phyloP scores from a whole-genome alignment of 2,329 filamentous ascomycete species.

The Diaporthe nobilis region DNA sequence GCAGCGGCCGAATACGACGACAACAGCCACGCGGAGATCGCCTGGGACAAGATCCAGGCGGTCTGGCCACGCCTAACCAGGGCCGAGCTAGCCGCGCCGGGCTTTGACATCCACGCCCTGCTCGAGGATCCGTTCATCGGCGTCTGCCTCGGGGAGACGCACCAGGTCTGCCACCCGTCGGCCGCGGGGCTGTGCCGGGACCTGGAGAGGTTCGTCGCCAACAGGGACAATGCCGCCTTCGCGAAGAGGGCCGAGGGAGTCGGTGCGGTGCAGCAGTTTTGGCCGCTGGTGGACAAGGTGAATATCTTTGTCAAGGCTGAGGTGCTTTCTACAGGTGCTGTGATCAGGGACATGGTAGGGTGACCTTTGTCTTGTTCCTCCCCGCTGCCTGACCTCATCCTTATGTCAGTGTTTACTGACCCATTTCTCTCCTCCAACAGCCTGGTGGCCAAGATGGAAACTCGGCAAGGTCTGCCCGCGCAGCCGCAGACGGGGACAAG shows the following conservation, averaged over 20 bases:
- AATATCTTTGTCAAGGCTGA: conserved; percentile 18
- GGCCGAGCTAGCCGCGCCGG: background rate
- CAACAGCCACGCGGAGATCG: background rate
- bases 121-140: background rate
- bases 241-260: background rate
- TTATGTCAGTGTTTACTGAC: background rate
- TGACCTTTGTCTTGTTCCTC: background rate
- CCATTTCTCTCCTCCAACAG: background rate
- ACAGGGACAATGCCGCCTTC: conserved; percentile 2
- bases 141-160: background rate
- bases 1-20: background rate
- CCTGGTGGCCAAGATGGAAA: conserved; percentile 14
- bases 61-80: background rate
- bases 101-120: background rate
- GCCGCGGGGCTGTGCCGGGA: background rate
- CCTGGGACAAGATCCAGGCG: conserved; percentile 11
- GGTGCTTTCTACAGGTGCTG: conserved; percentile 11
- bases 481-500: background rate
- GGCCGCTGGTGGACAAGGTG: conserved; percentile 15
- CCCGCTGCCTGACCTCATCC: background rate
- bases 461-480: conserved; percentile 7
- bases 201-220: background rate
- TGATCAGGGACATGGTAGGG: conserved; percentile 3
- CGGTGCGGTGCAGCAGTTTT: background rate
- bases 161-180: background rate